Evolutionary conservation across 169 alveolate genomes (phyloP), one percentile per base, ranked within the genome.

Genomic region (Eimeria necatrix): DNA sequence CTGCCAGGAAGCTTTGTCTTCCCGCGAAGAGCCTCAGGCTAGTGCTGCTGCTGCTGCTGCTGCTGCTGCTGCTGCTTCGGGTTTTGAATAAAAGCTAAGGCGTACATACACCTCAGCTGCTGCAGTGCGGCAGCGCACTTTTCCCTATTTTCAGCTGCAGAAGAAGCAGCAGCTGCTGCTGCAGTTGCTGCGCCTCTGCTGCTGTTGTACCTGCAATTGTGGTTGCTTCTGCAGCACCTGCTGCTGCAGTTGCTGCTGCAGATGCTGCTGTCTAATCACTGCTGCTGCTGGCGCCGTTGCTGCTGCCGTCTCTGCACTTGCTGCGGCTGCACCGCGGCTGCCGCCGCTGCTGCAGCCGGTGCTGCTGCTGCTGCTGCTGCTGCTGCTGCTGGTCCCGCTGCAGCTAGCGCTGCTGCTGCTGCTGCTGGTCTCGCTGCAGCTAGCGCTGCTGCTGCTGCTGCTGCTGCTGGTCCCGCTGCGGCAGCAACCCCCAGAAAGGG

Each of bases 401-500:
- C 48, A 22, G 76, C 76, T 68, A 14, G 49, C 24, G 76, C 76
- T 68, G 76, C 76, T 68, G 76, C 32, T 68, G 76, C 20, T 61
- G 73, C 20, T 8, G 73, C 73, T 61, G 73, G 41, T 61, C 22
- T 61, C n/a, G 73, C 73, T 8, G 73, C 73, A 61, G 8, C 73
- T 61, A 20, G 12, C 64, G 64, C 12, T 53, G 64, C 64, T 53
- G 64, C 20, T 53, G 64, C 73, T 18, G 73, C 73, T 18, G 73
- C 73, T 18, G 73, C 73, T 18, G 73, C 73, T 18, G 20, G n/a
- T 12, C 5, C 4, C 12, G 41, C 12, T 4, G 20, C 73, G n/a
- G 73, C 73, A 61, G 4, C 12, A 61, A 16, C 6, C 73, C 12
- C 22, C 12, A 61, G 20, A 4, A 61, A 16, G n/a, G n/a, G n/a